phyloP scores from a whole-genome alignment of 805 yeast genomes.

The Hanseniaspora occidentalis region DNA sequence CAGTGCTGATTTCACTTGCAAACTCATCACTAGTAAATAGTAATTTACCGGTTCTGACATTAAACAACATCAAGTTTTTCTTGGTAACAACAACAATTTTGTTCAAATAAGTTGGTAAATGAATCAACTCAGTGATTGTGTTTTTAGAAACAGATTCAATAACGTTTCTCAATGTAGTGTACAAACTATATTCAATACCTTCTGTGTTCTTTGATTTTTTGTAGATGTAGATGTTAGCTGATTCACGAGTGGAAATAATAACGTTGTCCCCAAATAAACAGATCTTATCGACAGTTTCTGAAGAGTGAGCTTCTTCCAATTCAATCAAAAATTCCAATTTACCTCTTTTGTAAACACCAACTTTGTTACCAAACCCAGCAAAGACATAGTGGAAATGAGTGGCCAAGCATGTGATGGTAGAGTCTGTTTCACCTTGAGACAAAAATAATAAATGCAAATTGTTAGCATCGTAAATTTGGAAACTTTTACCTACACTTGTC shows the following conservation, averaged over 20 bases:
- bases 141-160: not conserved
- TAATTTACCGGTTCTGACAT: slow-evolving; percentile 65
- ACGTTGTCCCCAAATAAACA: not conserved
- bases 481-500: slow-evolving; percentile 78
- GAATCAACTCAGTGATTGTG: slow-evolving; percentile 24
- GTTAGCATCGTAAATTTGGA: slow-evolving; percentile 89
- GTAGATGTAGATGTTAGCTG: not conserved
- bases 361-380: slow-evolving; percentile 56
- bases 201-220: not conserved
- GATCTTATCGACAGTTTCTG: not conserved
- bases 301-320: slow-evolving; percentile 17
- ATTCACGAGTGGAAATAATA: not conserved
- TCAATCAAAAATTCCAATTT: slow-evolving; percentile 31
- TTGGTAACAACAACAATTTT: slow-evolving; percentile 78
- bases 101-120: slow-evolving; percentile 86
- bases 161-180: not conserved
- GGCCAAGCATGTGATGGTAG: slow-evolving; percentile 55
- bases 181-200: not conserved
- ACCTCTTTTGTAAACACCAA: slow-evolving; percentile 81
- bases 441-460: slow-evolving; percentile 77
- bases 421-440: slow-evolving; percentile 62
- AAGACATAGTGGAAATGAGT: slow-evolving; percentile 79
- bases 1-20: slow-evolving; percentile 46
- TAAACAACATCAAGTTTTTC: slow-evolving; percentile 46
- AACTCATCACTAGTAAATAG: slow-evolving; percentile 47